phyloP scores from a whole-genome alignment of 139 green algal species.

The Asterochloris erici region DNA sequence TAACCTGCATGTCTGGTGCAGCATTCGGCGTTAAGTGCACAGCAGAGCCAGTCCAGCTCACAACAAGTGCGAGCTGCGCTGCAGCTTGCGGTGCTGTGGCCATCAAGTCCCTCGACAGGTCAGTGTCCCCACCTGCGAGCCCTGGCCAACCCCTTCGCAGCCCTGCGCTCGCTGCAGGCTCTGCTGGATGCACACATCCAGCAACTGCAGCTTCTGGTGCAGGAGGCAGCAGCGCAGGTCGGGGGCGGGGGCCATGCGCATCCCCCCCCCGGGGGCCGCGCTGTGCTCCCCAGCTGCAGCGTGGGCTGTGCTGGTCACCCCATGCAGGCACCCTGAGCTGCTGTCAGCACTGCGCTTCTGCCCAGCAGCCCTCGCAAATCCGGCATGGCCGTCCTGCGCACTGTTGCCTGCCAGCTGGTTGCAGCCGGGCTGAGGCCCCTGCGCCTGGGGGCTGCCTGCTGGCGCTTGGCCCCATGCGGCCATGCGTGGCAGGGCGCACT shows the following conservation, averaged over 20 bases:
- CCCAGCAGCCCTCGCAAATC: neutral
- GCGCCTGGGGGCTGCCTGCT: too few relatives aligned
- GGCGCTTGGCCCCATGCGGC: neutral
- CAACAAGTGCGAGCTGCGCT: too few relatives aligned
- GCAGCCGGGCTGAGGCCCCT: too few relatives aligned
- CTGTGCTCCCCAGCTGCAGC: neutral
- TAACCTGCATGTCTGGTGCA: too few relatives aligned
- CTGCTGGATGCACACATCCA: constrained; percentile 67
- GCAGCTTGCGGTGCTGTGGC: too few relatives aligned
- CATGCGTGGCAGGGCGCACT: constrained; percentile 57
- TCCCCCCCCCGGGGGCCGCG: too few relatives aligned
- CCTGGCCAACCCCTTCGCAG: neutral
- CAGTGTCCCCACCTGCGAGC: too few relatives aligned
- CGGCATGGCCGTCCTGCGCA: too few relatives aligned
- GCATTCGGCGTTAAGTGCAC: too few relatives aligned
- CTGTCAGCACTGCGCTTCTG: neutral
- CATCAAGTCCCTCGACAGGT: too few relatives aligned
- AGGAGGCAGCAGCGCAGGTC: constrained; percentile 58
- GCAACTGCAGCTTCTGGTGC: constrained; percentile 86
- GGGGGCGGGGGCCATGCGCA: constrained; percentile 13
- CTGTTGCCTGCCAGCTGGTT: neutral
- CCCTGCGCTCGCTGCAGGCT: neutral
- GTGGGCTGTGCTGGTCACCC: neutral
- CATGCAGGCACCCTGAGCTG: neutral
- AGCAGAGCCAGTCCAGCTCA: too few relatives aligned